Evolutionary conservation across 305 asterid genomes (phyloP).

Genomic region (Solanum aculeatissimum): DNA sequence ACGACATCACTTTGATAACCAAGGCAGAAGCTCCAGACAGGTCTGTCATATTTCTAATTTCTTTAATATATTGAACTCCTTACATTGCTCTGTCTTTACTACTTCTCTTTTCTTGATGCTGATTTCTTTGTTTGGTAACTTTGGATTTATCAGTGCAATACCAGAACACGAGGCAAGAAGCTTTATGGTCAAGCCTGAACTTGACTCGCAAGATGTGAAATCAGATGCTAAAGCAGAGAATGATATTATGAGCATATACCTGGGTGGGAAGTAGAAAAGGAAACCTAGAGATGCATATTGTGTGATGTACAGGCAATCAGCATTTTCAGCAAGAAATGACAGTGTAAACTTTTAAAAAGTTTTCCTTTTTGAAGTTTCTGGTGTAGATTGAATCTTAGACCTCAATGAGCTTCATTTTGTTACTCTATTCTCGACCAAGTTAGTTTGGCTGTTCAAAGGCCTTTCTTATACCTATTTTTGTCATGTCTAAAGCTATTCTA

Average conservation of each 20-base stretch:
- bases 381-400: neutral
- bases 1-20: conserved; percentile 45
- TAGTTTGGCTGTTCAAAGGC: neutral
- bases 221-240: conserved; percentile 6
- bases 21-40: conserved; percentile 76
- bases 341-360: neutral
- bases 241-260: conserved; percentile 4
- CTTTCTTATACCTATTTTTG: neutral
- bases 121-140: neutral
- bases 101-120: neutral
- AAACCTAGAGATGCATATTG: neutral
- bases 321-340: neutral
- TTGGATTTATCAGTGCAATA: conserved; percentile 34
- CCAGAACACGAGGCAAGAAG: conserved; percentile 47
- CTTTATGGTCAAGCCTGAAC: conserved; percentile 29
- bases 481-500: neutral
- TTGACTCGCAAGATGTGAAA: conserved; percentile 12
- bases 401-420: neutral
- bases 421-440: neutral
- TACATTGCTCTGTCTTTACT: neutral
- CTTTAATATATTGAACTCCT: neutral
- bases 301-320: neutral
- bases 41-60: conserved; percentile 16
- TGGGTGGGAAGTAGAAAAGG: conserved; percentile 8
- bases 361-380: neutral